These are phyloP conservation scores for Stemphylium lycopersici DNA, from an alignment of 2,329 filamentous ascomycete genomes.

Conservation along the genomic window DNA sequence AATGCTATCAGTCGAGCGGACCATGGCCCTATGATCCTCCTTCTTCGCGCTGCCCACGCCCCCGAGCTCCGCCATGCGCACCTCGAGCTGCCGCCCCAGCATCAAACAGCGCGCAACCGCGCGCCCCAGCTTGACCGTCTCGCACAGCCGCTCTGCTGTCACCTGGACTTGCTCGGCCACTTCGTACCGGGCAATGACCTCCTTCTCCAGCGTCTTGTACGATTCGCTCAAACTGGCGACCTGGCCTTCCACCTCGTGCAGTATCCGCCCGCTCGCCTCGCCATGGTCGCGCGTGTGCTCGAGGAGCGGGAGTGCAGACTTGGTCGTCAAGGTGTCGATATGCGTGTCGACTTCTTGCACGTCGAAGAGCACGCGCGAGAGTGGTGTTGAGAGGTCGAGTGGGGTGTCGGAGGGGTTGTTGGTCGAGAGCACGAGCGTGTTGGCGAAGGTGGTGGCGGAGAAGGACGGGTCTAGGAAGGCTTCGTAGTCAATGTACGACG, in stretches of 20 bases:
- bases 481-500: conserved; percentile 95
- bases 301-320: conserved; percentile 79
- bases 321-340: conserved; percentile 87
- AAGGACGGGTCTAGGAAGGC: conserved; percentile 85
- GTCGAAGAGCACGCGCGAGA: conserved; percentile 94
- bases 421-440: conserved; percentile 83
- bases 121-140: conserved; percentile 77
- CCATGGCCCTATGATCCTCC: conserved; percentile 77
- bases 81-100: conserved; percentile 83
- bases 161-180: conserved; percentile 81
- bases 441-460: conserved; percentile 81
- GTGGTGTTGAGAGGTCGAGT: conserved; percentile 89
- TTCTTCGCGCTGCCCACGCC: conserved; percentile 57
- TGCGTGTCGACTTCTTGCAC: conserved; percentile 96
- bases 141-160: conserved; percentile 78
- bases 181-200: conserved; percentile 84
- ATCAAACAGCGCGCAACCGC: conserved; percentile 79
- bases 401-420: conserved; percentile 91
- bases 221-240: conserved; percentile 80
- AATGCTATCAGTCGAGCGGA: conserved; percentile 82
- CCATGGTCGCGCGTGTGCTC: conserved; percentile 77
- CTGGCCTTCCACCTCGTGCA: conserved; percentile 79
- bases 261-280: conserved; percentile 72
- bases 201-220: conserved; percentile 82
- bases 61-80: conserved; percentile 76